Evolutionary conservation across 2,329 filamentous ascomycete species (phyloP).

Genomic region (Phialemonium atrogriseum): DNA sequence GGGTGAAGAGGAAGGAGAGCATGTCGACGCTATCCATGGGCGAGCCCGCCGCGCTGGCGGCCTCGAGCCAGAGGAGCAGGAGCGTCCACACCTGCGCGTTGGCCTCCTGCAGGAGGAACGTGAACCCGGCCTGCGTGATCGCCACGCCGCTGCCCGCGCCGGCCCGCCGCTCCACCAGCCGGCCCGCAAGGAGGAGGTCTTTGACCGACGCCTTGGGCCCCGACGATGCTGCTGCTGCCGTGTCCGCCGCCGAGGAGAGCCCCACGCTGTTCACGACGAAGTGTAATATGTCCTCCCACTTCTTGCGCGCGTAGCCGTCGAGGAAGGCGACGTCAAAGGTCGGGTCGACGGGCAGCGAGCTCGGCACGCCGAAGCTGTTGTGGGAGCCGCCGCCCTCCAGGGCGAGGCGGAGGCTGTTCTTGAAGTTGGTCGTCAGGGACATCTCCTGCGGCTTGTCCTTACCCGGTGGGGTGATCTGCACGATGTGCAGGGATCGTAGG

Average conservation of each 20-base stretch:
- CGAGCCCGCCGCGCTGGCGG: slow-evolving; percentile 47
- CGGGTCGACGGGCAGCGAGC: slow-evolving; percentile 50
- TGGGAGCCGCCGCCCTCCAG: slow-evolving; percentile 81
- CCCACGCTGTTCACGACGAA: slow-evolving; percentile 79
- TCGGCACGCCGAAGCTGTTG: slow-evolving; percentile 85
- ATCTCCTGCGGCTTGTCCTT: slow-evolving; percentile 63
- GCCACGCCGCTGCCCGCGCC: slow-evolving; percentile 39
- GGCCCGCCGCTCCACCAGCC: slow-evolving; percentile 59
- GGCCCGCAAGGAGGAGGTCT: slow-evolving; percentile 69
- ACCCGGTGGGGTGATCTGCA: slow-evolving; percentile 54
- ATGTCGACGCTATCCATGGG: slow-evolving; percentile 87
- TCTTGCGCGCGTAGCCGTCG: slow-evolving; percentile 75
- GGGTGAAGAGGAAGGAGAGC: slow-evolving; percentile 89
- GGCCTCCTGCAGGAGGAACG: slow-evolving; percentile 87
- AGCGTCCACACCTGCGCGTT: slow-evolving; percentile 97
- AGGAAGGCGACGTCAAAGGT: slow-evolving; percentile 64
- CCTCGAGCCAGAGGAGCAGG: slow-evolving; percentile 85
- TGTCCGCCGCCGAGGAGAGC: slow-evolving; percentile 35
- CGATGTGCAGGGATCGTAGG: slow-evolving; percentile 78
- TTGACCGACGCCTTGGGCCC: slow-evolving; percentile 73
- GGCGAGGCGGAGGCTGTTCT: slow-evolving; percentile 72
- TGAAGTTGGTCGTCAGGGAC: slow-evolving; percentile 73
- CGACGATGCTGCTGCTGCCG: slow-evolving; percentile 32
- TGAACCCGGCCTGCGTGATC: slow-evolving; percentile 91
- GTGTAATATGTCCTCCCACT: slow-evolving; percentile 95